phyloP scores from a whole-genome alignment of 2,329 filamentous ascomycete species.

The Penicillium sp. region DNA sequence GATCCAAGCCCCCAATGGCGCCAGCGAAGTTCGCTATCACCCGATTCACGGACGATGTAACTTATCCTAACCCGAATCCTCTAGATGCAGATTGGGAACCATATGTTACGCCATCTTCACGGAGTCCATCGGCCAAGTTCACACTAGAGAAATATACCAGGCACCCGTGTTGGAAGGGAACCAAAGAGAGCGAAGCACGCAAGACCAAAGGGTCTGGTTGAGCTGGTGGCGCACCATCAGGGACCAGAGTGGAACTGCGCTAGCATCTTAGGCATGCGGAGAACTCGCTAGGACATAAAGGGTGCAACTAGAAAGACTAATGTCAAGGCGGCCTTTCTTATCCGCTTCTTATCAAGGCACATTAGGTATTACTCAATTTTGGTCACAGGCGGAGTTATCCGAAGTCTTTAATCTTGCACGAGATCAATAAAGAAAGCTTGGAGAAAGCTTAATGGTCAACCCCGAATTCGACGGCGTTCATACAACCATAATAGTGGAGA shows the following conservation, averaged over 20 bases:
- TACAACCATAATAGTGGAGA: neutral
- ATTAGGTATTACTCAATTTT: neutral
- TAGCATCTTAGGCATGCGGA: neutral
- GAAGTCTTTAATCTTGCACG: neutral
- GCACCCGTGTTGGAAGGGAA: neutral
- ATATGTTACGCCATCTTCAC: constrained; percentile 15
- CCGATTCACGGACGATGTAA: constrained; percentile 18
- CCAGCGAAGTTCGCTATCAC: constrained; percentile 5
- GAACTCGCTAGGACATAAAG: neutral
- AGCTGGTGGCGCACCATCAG: neutral
- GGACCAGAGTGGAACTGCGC: neutral
- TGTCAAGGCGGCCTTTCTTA: neutral
- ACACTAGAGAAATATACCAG: neutral
- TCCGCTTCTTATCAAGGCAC: neutral
- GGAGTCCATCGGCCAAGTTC: constrained; percentile 20
- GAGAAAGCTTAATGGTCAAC: neutral
- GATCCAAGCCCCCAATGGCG: neutral
- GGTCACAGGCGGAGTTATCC: neutral
- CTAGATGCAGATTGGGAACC: constrained; percentile 11
- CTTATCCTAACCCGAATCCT: constrained; percentile 15
- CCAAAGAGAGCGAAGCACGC: neutral
- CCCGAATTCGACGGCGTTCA: neutral
- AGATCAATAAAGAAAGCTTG: neutral
- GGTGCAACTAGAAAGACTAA: neutral
- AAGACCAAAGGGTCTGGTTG: neutral